Percentiles rank a stretch among this genome's conserved stretches.
Conservation (phyloP, 78 protist species). For the Monocercomonoides exilis region DNA sequence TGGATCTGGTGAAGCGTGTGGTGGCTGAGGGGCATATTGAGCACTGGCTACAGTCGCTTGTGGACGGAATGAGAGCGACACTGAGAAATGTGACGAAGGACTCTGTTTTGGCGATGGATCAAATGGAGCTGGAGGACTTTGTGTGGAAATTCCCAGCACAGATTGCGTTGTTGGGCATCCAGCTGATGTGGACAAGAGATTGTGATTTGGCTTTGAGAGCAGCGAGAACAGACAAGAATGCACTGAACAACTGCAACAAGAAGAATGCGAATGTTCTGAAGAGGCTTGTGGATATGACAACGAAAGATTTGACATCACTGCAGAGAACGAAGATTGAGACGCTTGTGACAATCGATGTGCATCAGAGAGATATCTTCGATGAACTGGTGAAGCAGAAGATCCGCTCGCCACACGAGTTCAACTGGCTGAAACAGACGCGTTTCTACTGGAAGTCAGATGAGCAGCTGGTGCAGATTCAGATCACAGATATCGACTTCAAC, state of each 20-base stretch:
- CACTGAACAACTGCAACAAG: constrained; percentile 8
- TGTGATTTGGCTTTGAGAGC: constrained; percentile 38
- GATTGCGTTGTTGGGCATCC: constrained; percentile 56
- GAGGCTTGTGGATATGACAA: constrained; percentile 39
- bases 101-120: not conserved
- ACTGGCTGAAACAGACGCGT: constrained; percentile 72
- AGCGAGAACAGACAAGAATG: constrained; percentile 8
- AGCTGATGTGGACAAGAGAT: constrained; percentile 68
- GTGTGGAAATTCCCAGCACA: constrained; percentile 49
- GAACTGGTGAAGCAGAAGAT: constrained; percentile 21
- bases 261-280: not conserved
- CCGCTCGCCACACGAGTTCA: constrained; percentile 46
- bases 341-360: constrained; percentile 71
- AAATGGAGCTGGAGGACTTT: constrained; percentile 27
- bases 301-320: not conserved
- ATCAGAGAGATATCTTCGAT: constrained; percentile 62
- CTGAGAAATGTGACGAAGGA: not conserved
- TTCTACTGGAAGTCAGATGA: constrained; percentile 54
- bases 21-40: constrained; percentile 63
- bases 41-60: constrained; percentile 50
- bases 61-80: constrained; percentile 28
- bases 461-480: constrained; percentile 32
- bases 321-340: constrained; percentile 68
- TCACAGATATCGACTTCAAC: constrained; percentile 60
- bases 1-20: constrained; percentile 38